Conservation (phyloP, 192 early-diverging fungal species). For the Linderina pennispora region DNA sequence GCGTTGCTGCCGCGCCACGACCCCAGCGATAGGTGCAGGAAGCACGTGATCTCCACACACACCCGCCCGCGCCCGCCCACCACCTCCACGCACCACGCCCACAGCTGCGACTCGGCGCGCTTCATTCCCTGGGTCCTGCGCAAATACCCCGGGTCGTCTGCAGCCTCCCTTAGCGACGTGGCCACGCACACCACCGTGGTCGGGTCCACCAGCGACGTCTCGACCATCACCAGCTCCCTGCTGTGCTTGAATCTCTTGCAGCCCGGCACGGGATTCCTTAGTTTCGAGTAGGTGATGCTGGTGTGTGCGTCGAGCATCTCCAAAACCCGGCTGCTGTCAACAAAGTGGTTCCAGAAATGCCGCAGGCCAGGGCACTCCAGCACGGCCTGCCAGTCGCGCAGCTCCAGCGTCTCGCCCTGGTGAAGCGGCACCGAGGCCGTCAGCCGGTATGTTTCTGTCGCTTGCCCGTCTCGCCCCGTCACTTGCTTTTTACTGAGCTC, state of each 20-base stretch:
- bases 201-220: conserved; percentile 45
- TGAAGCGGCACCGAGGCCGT: conserved; percentile 40
- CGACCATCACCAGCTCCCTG: conserved; percentile 41
- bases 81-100: conserved; percentile 45
- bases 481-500: conserved; percentile 12
- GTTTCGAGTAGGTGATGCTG: conserved; percentile 22
- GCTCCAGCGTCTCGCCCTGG: conserved; percentile 41
- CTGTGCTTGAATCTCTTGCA: conserved; percentile 26
- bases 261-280: conserved; percentile 35
- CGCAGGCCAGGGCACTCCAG: conserved; percentile 43
- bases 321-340: conserved; percentile 18
- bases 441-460: conserved; percentile 29
- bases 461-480: background rate
- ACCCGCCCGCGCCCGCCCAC: conserved; percentile 5
- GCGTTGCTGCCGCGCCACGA: conserved; percentile 37
- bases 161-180: conserved; percentile 29
- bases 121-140: conserved; percentile 11
- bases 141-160: conserved; percentile 38
- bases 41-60: conserved; percentile 41
- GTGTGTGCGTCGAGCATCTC: conserved; percentile 45
- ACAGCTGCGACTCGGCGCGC: conserved; percentile 25
- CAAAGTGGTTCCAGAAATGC: conserved; percentile 41
- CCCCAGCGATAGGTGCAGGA: conserved; percentile 34
- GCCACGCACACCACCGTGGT: conserved; percentile 41
- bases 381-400: conserved; percentile 47